Percentiles rank a stretch among this genome's conserved stretches.
Evolutionary conservation across 768 basidiomycete species (phyloP).

Genomic region (Termitomyces sp.): DNA sequence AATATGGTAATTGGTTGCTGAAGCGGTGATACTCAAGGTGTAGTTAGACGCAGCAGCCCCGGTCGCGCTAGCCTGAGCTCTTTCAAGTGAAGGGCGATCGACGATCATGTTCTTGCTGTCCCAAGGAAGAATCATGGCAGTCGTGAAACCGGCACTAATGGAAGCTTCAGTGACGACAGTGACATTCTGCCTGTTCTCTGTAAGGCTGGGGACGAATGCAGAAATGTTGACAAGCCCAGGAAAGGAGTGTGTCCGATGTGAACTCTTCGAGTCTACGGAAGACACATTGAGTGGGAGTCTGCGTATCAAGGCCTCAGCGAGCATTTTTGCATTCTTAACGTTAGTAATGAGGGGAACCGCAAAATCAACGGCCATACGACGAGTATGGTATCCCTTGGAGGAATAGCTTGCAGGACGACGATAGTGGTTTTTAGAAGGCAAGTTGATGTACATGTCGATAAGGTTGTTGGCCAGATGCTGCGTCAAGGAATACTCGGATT

Average conservation of each 20-base stretch:
- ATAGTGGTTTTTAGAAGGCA: slow-evolving; percentile 97
- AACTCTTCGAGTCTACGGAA: slow-evolving; percentile 88
- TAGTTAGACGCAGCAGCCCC: slow-evolving; percentile 82
- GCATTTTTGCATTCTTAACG: slow-evolving; percentile 96
- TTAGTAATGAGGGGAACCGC: slow-evolving; percentile 97
- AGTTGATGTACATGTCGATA: slow-evolving; percentile 99
- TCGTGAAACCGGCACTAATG: slow-evolving; percentile 87
- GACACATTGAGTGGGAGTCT: slow-evolving; percentile 90
- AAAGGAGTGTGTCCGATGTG: slow-evolving; percentile 84
- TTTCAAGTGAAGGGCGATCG: slow-evolving; percentile 62
- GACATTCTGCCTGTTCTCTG: slow-evolving; percentile 54
- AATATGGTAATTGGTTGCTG: slow-evolving; percentile 52
- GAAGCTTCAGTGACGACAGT: slow-evolving; percentile 71
- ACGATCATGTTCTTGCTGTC: slow-evolving; percentile 58
- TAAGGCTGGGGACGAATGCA: slow-evolving; percentile 76
- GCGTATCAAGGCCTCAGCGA: slow-evolving; percentile 88
- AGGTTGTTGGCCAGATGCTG: slow-evolving; percentile 95
- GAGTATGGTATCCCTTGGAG: slow-evolving; percentile 93
- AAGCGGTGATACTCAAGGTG: slow-evolving; percentile 75
- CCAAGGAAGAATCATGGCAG: slow-evolving; percentile 70
- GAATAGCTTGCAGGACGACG: slow-evolving; percentile 95
- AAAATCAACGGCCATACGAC: slow-evolving; percentile 98
- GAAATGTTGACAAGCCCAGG: slow-evolving; percentile 89
- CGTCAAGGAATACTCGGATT: slow-evolving; percentile 95
- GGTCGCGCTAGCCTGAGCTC: slow-evolving; percentile 57